Evolutionary conservation across 345 rosid species (phyloP).

Genomic region (Jatropha curcas): DNA sequence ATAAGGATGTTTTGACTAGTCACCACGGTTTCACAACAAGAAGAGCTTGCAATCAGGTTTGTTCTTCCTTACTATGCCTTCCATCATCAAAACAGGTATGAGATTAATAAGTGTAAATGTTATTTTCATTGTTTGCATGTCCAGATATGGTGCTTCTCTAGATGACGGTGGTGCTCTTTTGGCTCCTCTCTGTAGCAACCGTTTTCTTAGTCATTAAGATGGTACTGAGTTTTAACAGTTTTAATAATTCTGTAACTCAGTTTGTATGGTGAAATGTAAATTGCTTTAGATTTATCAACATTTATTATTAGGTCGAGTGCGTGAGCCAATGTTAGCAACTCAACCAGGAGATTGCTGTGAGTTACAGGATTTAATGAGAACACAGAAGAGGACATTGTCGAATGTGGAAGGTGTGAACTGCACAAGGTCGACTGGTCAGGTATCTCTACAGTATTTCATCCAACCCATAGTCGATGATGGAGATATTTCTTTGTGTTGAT

Average conservation of each 20-base stretch:
- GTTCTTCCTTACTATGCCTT: slow-evolving; percentile 9
- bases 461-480: slow-evolving; percentile 76
- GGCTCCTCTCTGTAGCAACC: neutral
- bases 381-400: slow-evolving; percentile 64
- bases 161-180: neutral
- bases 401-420: slow-evolving; percentile 81
- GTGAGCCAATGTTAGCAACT: neutral
- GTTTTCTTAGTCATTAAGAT: neutral
- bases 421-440: slow-evolving; percentile 65
- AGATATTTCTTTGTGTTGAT: slow-evolving; percentile 71
- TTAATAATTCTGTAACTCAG: no score
- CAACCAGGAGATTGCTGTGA: neutral
- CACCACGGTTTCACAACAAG: slow-evolving; percentile 87
- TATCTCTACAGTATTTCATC: slow-evolving; percentile 76
- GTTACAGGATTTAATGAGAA: slow-evolving; percentile 71
- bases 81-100: neutral
- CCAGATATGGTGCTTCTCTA: neutral
- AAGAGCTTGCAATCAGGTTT: slow-evolving; percentile 82
- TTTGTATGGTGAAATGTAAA: neutral
- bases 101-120: neutral
- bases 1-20: slow-evolving; percentile 33
- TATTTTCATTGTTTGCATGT: neutral
- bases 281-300: neutral
- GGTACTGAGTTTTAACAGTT: no score
- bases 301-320: no score